phyloP scores from a whole-genome alignment of 2,329 filamentous ascomycete species.

The Aspergillus sp. region DNA sequence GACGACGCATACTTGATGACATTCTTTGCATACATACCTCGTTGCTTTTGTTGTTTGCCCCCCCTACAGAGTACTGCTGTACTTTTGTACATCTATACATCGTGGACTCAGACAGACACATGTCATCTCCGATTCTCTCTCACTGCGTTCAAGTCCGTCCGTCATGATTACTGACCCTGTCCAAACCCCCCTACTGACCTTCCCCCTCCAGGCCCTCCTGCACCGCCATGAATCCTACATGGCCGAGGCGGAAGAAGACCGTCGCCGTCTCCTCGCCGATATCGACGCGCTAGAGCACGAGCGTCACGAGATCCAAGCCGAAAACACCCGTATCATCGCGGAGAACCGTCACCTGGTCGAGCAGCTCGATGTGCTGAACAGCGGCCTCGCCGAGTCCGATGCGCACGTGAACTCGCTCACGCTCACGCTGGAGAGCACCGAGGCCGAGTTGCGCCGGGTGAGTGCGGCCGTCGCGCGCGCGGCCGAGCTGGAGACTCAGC shows the following conservation, averaged over 20 bases:
- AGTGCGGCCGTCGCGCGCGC: slow-evolving; percentile 67
- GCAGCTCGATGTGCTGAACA: slow-evolving; percentile 78
- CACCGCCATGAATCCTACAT: slow-evolving; percentile 91
- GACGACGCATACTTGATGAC: no score
- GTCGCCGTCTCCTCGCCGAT: slow-evolving; percentile 59
- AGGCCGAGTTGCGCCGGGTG: slow-evolving; percentile 66
- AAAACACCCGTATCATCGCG: slow-evolving; percentile 69
- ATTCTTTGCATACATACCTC: no score
- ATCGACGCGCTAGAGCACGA: slow-evolving; percentile 68
- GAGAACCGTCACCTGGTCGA: slow-evolving; percentile 76
- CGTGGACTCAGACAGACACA: no score
- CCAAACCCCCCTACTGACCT: slow-evolving; percentile 55
- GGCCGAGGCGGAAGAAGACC: slow-evolving; percentile 81
- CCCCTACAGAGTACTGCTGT: background rate
- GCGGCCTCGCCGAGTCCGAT: slow-evolving; percentile 70
- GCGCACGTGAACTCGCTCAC: slow-evolving; percentile 69
- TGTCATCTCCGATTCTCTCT: slow-evolving; percentile 19
- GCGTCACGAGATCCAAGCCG: slow-evolving; percentile 64
- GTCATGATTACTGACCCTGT: slow-evolving; percentile 19
- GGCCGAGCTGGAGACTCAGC: slow-evolving; percentile 68
- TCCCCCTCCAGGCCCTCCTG: slow-evolving; percentile 72
- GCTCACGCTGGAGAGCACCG: slow-evolving; percentile 65
- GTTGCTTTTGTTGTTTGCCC: no score
- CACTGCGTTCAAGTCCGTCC: slow-evolving; percentile 23
- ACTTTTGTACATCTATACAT: no score